Percentiles rank a stretch among this genome's conserved stretches.
These are phyloP conservation scores for Tripterygium wilfordii DNA, from an alignment of 177 flowering plant genomes.

Conservation along the genomic window DNA sequence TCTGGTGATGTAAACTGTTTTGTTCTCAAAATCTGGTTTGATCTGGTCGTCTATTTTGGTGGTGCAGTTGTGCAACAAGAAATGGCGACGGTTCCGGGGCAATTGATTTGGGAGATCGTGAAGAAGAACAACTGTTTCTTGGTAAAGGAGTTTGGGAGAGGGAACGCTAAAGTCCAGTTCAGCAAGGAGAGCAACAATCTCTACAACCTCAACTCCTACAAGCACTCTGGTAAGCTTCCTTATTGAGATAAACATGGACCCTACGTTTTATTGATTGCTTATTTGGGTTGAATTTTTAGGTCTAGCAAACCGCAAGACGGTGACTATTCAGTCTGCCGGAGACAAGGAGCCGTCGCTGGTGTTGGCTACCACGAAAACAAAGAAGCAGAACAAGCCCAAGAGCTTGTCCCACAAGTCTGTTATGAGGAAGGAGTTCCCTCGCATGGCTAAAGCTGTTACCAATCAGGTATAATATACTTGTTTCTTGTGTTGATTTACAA, in stretches of 20 bases:
- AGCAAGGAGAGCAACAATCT: constrained; percentile 81
- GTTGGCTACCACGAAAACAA: constrained; percentile 80
- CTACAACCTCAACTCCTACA: constrained; percentile 68
- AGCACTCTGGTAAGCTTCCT: constrained; percentile 61
- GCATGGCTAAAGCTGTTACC: constrained; percentile 77
- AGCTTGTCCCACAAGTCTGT: constrained; percentile 56
- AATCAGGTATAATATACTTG: constrained; percentile 94
- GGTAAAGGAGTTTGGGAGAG: constrained; percentile 81
- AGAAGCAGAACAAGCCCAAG: constrained; percentile 81
- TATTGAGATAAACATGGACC: too few species aligned
- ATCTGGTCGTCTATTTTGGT: too few species aligned
- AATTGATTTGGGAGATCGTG: constrained; percentile 87
- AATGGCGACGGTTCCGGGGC: constrained; percentile 82
- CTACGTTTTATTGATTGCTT: too few species aligned
- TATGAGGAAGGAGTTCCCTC: constrained; percentile 73
- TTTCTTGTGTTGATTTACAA: too few species aligned
- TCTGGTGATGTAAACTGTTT: too few species aligned
- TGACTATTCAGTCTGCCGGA: constrained; percentile 62
- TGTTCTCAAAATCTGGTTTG: too few species aligned
- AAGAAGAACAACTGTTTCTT: constrained; percentile 83
- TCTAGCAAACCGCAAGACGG: constrained; percentile 91
- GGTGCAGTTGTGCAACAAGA: not conserved
- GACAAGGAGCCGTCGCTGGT: constrained; percentile 59
- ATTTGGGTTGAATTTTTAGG: too few species aligned
- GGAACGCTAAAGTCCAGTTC: constrained; percentile 54